These are phyloP conservation scores for Ustulina deusta DNA, from an alignment of 2,329 filamentous ascomycete species.

Conservation along the genomic window DNA sequence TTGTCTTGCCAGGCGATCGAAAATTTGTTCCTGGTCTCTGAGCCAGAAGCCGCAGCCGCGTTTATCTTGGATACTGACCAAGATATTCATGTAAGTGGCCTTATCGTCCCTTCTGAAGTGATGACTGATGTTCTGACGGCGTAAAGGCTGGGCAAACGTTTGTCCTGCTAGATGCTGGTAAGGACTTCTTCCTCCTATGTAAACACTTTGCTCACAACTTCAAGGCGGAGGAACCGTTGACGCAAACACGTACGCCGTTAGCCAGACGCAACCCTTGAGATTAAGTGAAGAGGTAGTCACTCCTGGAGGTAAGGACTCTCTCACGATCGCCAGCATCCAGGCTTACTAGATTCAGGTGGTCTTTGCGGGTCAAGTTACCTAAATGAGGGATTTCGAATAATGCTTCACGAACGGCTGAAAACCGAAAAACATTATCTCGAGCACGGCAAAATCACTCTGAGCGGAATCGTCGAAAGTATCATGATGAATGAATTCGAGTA, in stretches of 20 bases:
- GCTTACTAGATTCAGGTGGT: neutral
- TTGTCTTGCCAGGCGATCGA: neutral
- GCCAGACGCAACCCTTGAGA: neutral
- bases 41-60: neutral
- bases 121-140: neutral
- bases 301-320: neutral
- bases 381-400: neutral
- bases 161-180: conserved; percentile 4
- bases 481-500: conserved; percentile 6
- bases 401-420: neutral
- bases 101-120: neutral
- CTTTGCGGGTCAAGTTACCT: conserved; percentile 2
- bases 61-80: conserved; percentile 4
- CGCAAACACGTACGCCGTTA: conserved; percentile 5
- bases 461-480: neutral
- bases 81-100: neutral
- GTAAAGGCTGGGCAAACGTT: neutral
- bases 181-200: neutral
- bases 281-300: neutral
- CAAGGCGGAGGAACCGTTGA: neutral
- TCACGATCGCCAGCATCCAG: neutral
- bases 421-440: neutral
- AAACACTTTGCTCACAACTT: neutral
- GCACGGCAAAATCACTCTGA: neutral
- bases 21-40: neutral